Evolutionary conservation across 2,329 filamentous ascomycete species (phyloP).

Genomic region (Phyllachora maydis): DNA sequence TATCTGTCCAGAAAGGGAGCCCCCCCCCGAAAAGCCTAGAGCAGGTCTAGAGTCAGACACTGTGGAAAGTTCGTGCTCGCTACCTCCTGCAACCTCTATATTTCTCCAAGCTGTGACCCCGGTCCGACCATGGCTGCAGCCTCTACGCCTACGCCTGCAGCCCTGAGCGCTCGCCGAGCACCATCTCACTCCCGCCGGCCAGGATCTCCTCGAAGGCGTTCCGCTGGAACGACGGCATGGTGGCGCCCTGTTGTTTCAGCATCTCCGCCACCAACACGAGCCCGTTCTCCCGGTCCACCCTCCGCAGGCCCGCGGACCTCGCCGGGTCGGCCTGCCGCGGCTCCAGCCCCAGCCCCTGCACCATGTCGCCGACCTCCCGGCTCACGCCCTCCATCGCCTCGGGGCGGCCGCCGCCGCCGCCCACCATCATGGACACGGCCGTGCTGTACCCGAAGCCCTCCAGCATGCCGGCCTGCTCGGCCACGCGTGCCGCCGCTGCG

Average conservation of each 20-base stretch:
- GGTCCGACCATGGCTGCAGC: too few species aligned
- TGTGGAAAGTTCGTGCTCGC: too few species aligned
- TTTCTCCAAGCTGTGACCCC: too few species aligned
- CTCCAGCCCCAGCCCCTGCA: constrained; percentile 17
- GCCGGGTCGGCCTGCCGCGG: constrained; percentile 24
- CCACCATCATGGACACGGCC: too few species aligned
- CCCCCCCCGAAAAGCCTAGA: too few species aligned
- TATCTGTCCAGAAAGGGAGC: too few species aligned
- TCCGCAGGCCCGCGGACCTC: constrained; percentile 21
- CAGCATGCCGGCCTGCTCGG: constrained; percentile 2
- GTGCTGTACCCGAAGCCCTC: too few species aligned
- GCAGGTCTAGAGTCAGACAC: too few species aligned
- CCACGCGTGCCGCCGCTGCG: background rate
- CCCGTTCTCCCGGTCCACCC: constrained; percentile 38
- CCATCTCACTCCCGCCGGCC: constrained; percentile 23
- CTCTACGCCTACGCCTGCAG: too few species aligned
- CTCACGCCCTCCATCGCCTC: constrained; percentile 2
- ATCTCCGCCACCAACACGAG: constrained; percentile 36
- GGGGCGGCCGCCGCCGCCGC: constrained; percentile 1
- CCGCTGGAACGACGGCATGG: constrained; percentile 17
- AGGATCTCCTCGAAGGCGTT: constrained; percentile 25
- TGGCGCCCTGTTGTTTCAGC: constrained; percentile 19
- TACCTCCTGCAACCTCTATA: too few species aligned
- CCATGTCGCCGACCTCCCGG: constrained; percentile 1
- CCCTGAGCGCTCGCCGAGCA: constrained; percentile 12